These are phyloP conservation scores for Sabuloglossum arenarium DNA, from an alignment of 495 filamentous ascomycete species.

Conservation along the genomic window DNA sequence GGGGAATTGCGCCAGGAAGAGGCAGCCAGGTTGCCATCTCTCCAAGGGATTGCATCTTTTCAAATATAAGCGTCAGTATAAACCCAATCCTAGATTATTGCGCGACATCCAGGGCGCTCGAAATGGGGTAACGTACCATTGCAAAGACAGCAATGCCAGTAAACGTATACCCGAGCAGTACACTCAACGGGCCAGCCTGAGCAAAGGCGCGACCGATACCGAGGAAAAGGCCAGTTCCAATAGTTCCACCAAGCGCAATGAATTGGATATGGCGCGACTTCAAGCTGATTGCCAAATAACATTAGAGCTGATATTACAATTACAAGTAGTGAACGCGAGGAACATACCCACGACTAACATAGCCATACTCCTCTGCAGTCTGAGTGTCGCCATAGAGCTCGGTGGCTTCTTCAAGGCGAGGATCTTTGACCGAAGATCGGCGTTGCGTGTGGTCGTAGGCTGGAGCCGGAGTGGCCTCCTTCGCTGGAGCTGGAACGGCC, in stretches of 20 bases:
- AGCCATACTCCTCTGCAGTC: slow-evolving; percentile 21
- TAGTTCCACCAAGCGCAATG: slow-evolving; percentile 46
- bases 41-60: slow-evolving; percentile 26
- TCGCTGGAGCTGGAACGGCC: no score
- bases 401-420: slow-evolving; percentile 17
- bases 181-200: slow-evolving; percentile 39
- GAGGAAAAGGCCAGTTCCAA: slow-evolving; percentile 58
- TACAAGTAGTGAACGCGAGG: not conserved
- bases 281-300: slow-evolving; percentile 9
- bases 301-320: not conserved
- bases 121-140: slow-evolving; percentile 22
- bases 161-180: slow-evolving; percentile 50
- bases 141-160: slow-evolving; percentile 42
- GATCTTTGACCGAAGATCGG: slow-evolving; percentile 7
- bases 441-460: not conserved
- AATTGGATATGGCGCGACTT: slow-evolving; percentile 37
- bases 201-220: slow-evolving; percentile 43
- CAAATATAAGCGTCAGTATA: not conserved
- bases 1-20: slow-evolving; percentile 52
- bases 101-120: not conserved
- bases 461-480: not conserved
- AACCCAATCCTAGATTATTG: not conserved
- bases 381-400: slow-evolving; percentile 20
- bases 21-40: slow-evolving; percentile 63
- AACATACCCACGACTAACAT: slow-evolving; percentile 21